Percentiles rank a stretch among this genome's conserved stretches.
Evolutionary conservation across 805 yeast species (phyloP).

Genomic region (Candida multigemmis): DNA sequence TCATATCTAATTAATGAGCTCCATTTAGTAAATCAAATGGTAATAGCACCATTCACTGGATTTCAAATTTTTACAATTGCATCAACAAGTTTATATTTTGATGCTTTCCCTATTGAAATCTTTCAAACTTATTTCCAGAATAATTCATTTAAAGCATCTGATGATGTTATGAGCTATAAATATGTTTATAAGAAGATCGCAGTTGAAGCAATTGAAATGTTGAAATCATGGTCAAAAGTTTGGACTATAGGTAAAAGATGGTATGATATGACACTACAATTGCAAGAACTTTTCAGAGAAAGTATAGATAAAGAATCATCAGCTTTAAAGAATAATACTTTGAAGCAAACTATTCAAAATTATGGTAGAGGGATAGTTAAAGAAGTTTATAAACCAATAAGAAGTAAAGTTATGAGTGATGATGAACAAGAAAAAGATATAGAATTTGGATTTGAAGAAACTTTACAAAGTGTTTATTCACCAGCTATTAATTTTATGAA

Average conservation of each 20-base stretch:
- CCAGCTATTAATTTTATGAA: too few relatives aligned
- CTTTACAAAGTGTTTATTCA: too few relatives aligned
- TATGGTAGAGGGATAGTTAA: slow-evolving; percentile 19
- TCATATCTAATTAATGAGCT: slow-evolving; percentile 12
- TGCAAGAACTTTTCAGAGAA: slow-evolving; percentile 12
- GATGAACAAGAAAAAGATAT: slow-evolving; percentile 4
- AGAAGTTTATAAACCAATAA: slow-evolving; percentile 9
- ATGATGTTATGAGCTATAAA: slow-evolving; percentile 3
- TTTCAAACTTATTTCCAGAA: slow-evolving; percentile 5
- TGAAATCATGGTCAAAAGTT: slow-evolving; percentile 14
- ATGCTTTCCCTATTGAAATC: slow-evolving; percentile 15
- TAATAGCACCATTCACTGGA: slow-evolving; percentile 28
- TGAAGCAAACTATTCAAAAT: slow-evolving; percentile 18
- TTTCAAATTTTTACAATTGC: slow-evolving; percentile 27
- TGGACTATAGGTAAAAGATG: slow-evolving; percentile 24
- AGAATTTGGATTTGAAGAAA: too few relatives aligned
- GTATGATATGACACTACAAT: slow-evolving; percentile 14
- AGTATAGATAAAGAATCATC: slow-evolving; percentile 5
- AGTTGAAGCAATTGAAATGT: slow-evolving; percentile 10
- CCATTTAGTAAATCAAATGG: slow-evolving; percentile 14
- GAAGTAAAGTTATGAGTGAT: slow-evolving; percentile 1
- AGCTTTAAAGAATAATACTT: slow-evolving; percentile 9
- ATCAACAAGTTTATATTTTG: slow-evolving; percentile 21
- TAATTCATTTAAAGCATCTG: slow-evolving; percentile 1
- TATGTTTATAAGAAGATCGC: slow-evolving; percentile 11